These are phyloP conservation scores for Gastrodia elata DNA, from an alignment of 106 monocot species.

Conservation along the genomic window DNA sequence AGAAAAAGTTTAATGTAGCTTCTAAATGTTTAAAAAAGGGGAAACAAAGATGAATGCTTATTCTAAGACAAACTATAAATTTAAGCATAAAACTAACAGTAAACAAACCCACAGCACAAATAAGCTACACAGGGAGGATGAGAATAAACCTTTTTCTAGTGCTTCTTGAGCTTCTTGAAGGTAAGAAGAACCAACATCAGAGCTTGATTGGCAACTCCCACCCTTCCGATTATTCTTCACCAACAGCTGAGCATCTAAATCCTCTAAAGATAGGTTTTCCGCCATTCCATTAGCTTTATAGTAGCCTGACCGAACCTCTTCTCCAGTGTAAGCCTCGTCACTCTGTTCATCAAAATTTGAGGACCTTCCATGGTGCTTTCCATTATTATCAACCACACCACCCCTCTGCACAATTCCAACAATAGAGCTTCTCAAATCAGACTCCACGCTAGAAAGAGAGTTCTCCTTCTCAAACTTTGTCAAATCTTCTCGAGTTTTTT, in stretches of 20 bases:
- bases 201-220: constrained; percentile 11
- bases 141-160: constrained; percentile 62
- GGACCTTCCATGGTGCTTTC: constrained; percentile 22
- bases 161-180: constrained; percentile 73
- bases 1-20: neutral
- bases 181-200: constrained; percentile 37
- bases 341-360: constrained; percentile 28
- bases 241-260: constrained; percentile 13
- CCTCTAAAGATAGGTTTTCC: constrained; percentile 15
- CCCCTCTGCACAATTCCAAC: constrained; percentile 17
- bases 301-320: constrained; percentile 26
- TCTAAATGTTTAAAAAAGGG: neutral
- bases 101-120: neutral
- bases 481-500: constrained; percentile 27
- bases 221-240: constrained; percentile 18
- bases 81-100: neutral
- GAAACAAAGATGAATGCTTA: neutral
- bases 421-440: constrained; percentile 39
- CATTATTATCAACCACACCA: constrained; percentile 24
- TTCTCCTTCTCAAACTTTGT: constrained; percentile 37
- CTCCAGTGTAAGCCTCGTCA: constrained; percentile 38
- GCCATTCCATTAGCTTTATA: constrained; percentile 37
- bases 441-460: constrained; percentile 64
- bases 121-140: neutral
- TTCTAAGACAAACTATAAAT: neutral